Base-by-base conservation (phyloP, 345 rosid genomes). In the Conringia planisiliqua region DNA sequence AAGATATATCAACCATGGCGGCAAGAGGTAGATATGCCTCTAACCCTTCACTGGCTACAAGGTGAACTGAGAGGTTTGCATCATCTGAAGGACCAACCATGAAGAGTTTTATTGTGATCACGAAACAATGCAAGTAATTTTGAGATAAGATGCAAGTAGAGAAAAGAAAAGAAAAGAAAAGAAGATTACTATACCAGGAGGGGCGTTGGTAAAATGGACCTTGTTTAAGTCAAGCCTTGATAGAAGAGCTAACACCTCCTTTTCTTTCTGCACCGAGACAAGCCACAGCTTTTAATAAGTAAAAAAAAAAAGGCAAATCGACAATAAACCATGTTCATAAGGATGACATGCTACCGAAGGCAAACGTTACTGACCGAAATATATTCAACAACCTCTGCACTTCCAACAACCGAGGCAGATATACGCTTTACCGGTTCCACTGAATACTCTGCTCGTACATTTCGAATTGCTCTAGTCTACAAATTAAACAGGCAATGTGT, bases 21-120 rank as follows among this genome's bases (percentile, higher is more conserved):
- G 93, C 86, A 55, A 95, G 97, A 10, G 97, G 97, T 56, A 95
- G 96, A 84, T 90, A 91, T 48, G 99, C 97, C 81, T 95, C 99
- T 50, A 95, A 85, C 58, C 97, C 99, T 81, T 95, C 96, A 69
- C 97, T 85, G 24, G 97, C 99, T 75, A 95, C 97, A 58, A 95
- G 79, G 79, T 95, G 99, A 42, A 95, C 91, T 8, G 97, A 95
- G 24, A 80, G 84, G 56, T 86, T 85, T 60, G 91, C 97, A 82
- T 91, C 88, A 77, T 78, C 97, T 94, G 81, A 75, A 50, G 22
- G 10, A 52, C 66, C 72, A 61, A n/a, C 33, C 55, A 72, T 44
- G 46, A 44, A 5, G 6, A 27, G 22, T 61, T 62, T 46, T 10
- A 17, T 11, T 16, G 42, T 47, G 70, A 36, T 54, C 39, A 7